These are phyloP conservation scores for Lepidium didymum DNA, from an alignment of 345 rosid genomes.

Conservation along the genomic window DNA sequence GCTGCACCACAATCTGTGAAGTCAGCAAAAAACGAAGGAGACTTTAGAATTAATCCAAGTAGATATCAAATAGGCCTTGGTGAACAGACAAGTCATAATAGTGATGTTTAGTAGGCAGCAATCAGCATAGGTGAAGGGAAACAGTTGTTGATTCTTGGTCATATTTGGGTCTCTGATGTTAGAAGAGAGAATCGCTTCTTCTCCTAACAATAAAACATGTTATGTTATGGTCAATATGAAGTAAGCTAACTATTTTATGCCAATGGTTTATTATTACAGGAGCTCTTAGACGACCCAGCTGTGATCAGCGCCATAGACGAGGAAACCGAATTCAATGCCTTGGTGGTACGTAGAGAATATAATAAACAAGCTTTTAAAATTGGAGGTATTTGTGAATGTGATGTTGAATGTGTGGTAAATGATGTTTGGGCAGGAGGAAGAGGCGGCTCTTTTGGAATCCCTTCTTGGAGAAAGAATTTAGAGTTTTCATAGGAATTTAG, in stretches of 20 bases:
- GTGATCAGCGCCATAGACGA: conserved; percentile 71
- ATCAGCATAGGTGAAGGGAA: not conserved
- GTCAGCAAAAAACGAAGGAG: not conserved
- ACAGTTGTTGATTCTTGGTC: not conserved
- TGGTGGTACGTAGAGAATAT: conserved; percentile 58
- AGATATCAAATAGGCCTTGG: not conserved
- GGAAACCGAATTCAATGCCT: conserved; percentile 87
- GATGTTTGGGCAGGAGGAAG: conserved; percentile 61
- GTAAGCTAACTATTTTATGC: not conserved
- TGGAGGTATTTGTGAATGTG: not conserved
- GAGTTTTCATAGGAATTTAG: conserved; percentile 7
- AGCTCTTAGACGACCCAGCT: conserved; percentile 77
- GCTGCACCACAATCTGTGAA: not conserved
- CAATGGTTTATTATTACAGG: conserved; percentile 37
- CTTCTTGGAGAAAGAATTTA: conserved; percentile 55
- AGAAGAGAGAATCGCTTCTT: not conserved
- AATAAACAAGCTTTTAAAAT: not conserved
- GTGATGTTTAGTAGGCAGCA: not conserved
- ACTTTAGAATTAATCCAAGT: not conserved
- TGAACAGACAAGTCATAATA: not conserved
- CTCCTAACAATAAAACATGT: not conserved
- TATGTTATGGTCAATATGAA: not conserved
- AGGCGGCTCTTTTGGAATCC: conserved; percentile 79
- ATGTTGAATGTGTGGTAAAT: conserved; percentile 7
- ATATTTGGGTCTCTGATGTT: not conserved